These are phyloP conservation scores for Trypanosoma congolense DNA, from an alignment of 208 protist genomes.

Conservation along the genomic window DNA sequence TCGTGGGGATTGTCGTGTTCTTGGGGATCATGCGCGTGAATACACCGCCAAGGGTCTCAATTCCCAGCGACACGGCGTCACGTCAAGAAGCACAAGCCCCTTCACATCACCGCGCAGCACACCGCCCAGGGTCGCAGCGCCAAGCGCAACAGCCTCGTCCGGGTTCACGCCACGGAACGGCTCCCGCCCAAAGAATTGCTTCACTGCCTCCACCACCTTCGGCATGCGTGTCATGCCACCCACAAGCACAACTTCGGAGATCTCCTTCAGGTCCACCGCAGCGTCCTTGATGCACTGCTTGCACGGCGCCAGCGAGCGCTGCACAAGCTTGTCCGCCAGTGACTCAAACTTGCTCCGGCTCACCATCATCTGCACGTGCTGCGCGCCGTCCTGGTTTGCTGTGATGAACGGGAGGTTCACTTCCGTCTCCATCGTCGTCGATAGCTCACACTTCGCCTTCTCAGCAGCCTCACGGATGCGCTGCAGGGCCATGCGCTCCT, in stretches of 20 bases:
- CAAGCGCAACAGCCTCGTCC: slow-evolving; percentile 99
- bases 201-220: slow-evolving; percentile 84
- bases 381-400: slow-evolving; percentile 78
- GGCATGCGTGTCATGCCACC: slow-evolving; percentile 98
- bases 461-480: slow-evolving; percentile 96
- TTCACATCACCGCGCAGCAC: slow-evolving; percentile 86
- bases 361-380: slow-evolving; percentile 83
- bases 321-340: slow-evolving; percentile 78
- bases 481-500: slow-evolving; percentile 94
- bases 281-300: slow-evolving; percentile 91
- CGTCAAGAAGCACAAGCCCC: slow-evolving; percentile 7
- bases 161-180: slow-evolving; percentile 98
- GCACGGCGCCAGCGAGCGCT: slow-evolving; percentile 35
- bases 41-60: slow-evolving; percentile 95
- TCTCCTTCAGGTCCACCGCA: slow-evolving; percentile 69
- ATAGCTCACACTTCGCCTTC: slow-evolving; percentile 97
- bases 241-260: slow-evolving; percentile 96
- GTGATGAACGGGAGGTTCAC: slow-evolving; percentile 97
- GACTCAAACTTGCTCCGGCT: slow-evolving; percentile 92
- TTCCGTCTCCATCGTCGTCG: slow-evolving; percentile 81
- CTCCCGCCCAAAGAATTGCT: slow-evolving; percentile 92
- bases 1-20: slow-evolving; percentile 98
- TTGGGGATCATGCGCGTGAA: slow-evolving; percentile 97
- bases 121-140: slow-evolving; percentile 97
- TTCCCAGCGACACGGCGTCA: slow-evolving; percentile 6